phyloP scores from a whole-genome alignment of 768 basidiomycete species.

The Russula griseocarnosa region DNA sequence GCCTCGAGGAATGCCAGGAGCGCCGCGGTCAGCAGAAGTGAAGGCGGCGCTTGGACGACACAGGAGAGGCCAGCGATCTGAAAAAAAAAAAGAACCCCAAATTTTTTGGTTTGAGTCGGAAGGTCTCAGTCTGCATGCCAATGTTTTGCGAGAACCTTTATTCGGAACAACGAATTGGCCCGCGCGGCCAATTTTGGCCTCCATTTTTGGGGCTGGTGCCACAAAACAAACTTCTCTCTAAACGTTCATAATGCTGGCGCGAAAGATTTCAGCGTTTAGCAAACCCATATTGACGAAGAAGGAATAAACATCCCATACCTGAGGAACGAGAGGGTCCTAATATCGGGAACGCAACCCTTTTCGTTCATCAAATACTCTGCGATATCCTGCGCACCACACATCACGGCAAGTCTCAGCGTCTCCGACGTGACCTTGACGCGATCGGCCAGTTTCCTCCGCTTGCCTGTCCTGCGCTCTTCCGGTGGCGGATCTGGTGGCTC shows the following conservation, averaged over 20 bases:
- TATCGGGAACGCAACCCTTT: slow-evolving; percentile 70
- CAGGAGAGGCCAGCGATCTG: too few species aligned
- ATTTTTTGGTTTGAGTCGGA: too few species aligned
- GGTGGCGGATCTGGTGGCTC: slow-evolving; percentile 40
- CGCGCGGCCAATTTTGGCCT: too few species aligned
- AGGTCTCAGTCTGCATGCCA: too few species aligned
- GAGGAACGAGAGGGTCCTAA: slow-evolving; percentile 48
- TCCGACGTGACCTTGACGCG: slow-evolving; percentile 48
- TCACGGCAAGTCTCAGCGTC: slow-evolving; percentile 67
- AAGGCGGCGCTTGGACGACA: too few species aligned
- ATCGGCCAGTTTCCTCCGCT: slow-evolving; percentile 57
- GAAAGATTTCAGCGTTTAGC: background rate
- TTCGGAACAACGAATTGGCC: too few species aligned
- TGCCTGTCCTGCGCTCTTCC: slow-evolving; percentile 32
- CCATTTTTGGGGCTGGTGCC: too few species aligned
- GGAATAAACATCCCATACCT: background rate
- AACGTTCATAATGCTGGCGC: background rate
- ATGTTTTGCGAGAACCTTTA: too few species aligned
- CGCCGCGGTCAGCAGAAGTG: too few species aligned
- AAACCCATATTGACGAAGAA: background rate
- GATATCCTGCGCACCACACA: slow-evolving; percentile 61
- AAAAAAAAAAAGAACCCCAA: too few species aligned
- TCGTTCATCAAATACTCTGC: slow-evolving; percentile 65
- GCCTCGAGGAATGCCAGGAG: too few species aligned
- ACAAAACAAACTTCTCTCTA: too few species aligned